These are phyloP conservation scores for Orbilia quercus DNA, from an alignment of 2,329 filamentous ascomycete species.

Conservation along the genomic window DNA sequence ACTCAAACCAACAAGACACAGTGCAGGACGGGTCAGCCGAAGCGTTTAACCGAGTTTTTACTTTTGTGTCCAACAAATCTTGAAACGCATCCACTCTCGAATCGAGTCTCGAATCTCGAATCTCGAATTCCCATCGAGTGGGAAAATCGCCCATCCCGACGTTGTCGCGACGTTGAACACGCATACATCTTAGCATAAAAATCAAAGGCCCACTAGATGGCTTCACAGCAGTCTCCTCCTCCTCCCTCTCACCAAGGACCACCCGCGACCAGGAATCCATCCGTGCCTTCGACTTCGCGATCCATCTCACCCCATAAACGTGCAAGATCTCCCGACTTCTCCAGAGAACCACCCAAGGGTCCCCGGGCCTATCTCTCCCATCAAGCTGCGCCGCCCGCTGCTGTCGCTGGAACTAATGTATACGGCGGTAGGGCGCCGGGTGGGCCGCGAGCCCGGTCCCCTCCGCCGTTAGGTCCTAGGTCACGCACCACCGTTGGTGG, in stretches of 20 bases:
- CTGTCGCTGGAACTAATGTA: conserved; percentile 23
- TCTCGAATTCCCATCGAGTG: conserved; percentile 7
- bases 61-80: conserved; percentile 21
- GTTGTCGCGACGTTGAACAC: conserved; percentile 38
- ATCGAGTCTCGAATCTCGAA: conserved; percentile 12
- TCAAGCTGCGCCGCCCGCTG: conserved; percentile 37
- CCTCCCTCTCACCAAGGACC: conserved; percentile 31
- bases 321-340: conserved; percentile 43
- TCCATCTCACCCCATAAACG: conserved; percentile 49
- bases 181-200: conserved; percentile 1
- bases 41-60: conserved; percentile 44
- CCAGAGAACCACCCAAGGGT: conserved; percentile 46
- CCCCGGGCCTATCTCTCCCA: conserved; percentile 52
- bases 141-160: conserved; percentile 7
- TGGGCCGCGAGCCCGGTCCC: conserved; percentile 41
- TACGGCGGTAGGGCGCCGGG: conserved; percentile 35
- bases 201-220: conserved; percentile 31
- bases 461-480: conserved; percentile 45
- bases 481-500: conserved; percentile 35
- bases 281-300: conserved; percentile 34
- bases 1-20: conserved; percentile 46
- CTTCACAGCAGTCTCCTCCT: conserved; percentile 48
- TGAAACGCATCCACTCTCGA: conserved; percentile 7
- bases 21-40: conserved; percentile 30
- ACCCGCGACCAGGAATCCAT: conserved; percentile 37